phyloP scores from a whole-genome alignment of 345 rosid species.

The Linum lewisii region DNA sequence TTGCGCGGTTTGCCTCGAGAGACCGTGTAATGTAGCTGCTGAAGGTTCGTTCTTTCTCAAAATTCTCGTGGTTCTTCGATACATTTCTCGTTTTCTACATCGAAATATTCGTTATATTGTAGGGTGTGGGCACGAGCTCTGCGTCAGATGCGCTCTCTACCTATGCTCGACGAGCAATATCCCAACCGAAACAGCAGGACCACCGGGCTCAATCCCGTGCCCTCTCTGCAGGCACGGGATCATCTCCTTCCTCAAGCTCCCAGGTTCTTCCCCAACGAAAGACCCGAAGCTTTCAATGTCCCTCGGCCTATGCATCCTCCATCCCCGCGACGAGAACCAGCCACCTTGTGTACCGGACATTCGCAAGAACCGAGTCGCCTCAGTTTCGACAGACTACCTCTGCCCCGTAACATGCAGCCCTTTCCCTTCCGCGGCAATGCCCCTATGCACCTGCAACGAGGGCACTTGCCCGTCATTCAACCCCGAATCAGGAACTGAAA shows the following conservation, averaged over 20 bases:
- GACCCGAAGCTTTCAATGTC: slow-evolving; percentile 57
- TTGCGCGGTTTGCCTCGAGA: slow-evolving; percentile 96
- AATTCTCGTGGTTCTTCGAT: background rate
- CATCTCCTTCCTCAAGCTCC: slow-evolving; percentile 54
- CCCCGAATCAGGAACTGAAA: slow-evolving; percentile 40
- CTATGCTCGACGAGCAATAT: slow-evolving; percentile 79
- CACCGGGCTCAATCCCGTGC: slow-evolving; percentile 86
- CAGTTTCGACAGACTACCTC: slow-evolving; percentile 72
- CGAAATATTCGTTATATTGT: too few species aligned
- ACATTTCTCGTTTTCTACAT: too few species aligned
- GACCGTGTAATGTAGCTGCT: slow-evolving; percentile 78
- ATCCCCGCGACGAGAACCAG: slow-evolving; percentile 39
- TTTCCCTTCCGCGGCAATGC: slow-evolving; percentile 78
- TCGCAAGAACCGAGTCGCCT: slow-evolving; percentile 53
- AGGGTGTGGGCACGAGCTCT: slow-evolving; percentile 94
- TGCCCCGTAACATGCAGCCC: slow-evolving; percentile 94
- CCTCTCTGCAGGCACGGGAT: too few species aligned
- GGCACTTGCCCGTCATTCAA: slow-evolving; percentile 77
- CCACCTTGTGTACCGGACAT: slow-evolving; percentile 48
- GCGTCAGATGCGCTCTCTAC: slow-evolving; percentile 86
- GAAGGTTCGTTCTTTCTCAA: slow-evolving; percentile 52
- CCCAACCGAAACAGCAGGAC: slow-evolving; percentile 51
- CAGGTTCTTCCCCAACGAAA: slow-evolving; percentile 52
- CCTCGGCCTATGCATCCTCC: slow-evolving; percentile 84
- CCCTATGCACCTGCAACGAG: slow-evolving; percentile 89